These are phyloP conservation scores for Blakeslea trispora DNA, from an alignment of 371 early-diverging fungal species.

Conservation along the genomic window DNA sequence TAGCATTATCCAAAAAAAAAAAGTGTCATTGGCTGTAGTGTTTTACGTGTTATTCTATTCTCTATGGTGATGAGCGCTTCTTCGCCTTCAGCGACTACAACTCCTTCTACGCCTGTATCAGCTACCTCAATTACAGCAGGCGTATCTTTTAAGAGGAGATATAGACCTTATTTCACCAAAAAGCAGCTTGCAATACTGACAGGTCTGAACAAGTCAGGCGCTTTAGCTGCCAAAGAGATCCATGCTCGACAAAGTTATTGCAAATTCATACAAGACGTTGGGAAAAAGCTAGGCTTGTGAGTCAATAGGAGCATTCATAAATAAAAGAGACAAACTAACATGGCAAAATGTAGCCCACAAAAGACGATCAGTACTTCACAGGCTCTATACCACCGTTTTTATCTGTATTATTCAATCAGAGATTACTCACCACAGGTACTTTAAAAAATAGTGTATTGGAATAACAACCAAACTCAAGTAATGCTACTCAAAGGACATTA, in stretches of 20 bases:
- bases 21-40: too few relatives aligned
- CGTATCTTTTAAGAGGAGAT: slow-evolving; percentile 37
- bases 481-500: slow-evolving; percentile 53
- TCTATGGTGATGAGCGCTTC: slow-evolving; percentile 10
- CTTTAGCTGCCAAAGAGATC: slow-evolving; percentile 30
- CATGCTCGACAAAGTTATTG: slow-evolving; percentile 39
- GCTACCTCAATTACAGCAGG: slow-evolving; percentile 34
- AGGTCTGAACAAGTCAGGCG: slow-evolving; percentile 31
- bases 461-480: neutral
- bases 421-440: slow-evolving; percentile 46
- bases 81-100: slow-evolving; percentile 21
- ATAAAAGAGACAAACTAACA: neutral
- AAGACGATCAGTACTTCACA: slow-evolving; percentile 75
- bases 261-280: slow-evolving; percentile 53
- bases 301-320: neutral
- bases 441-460: neutral
- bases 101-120: slow-evolving; percentile 30
- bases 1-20: too few relatives aligned
- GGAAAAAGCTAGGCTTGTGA: slow-evolving; percentile 53
- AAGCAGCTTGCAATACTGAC: slow-evolving; percentile 37
- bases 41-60: neutral
- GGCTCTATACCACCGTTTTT: slow-evolving; percentile 71
- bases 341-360: slow-evolving; percentile 62
- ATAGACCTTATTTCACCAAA: slow-evolving; percentile 47
- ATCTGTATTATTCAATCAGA: slow-evolving; percentile 61